Evolutionary conservation across 805 yeast genomes (phyloP), one percentile per base, ranked within the genome.

Genomic region (Candida sithepensis): DNA sequence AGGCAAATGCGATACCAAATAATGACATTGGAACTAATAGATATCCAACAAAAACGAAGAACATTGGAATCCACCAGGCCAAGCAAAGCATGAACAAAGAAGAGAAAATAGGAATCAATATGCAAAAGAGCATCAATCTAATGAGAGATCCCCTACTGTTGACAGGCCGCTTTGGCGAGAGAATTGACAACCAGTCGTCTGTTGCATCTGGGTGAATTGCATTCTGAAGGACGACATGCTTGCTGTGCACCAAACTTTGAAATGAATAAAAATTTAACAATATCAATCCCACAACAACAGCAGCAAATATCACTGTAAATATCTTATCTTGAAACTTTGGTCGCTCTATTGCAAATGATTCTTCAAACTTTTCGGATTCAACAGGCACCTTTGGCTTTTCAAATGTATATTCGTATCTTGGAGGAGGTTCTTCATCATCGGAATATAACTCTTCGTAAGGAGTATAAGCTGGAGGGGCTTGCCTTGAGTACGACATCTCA

Each of bases 241-340:
- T 51, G 45, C 41, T 51, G 39, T 43, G 20, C 5, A 48, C 12
- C 23, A 49, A 33, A 42, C 52, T 56, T 13, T 39, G n/a, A 14
- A 52, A 48, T 2, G 60, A 51, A 10, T 33, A 19, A 16, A 44
- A 41, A 2, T 54, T 37, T 1, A 60, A n/a, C 8, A 39, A 46
- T 0, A 23, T 42, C 10, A 64, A 56, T 4, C 51, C 42, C 2
- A 49, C 37, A 14, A 64, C 3, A 0, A 61, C 56, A 6, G 51
- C 66, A 1, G 67, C 24, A 19, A 67, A 68, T 7, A 88, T 73
- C 8, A 85, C 52, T 0, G 87, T 75, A 60, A 85, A 85, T 0
- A 84, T 79, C 76, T 83, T 77, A 64, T 89, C 96, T 58, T 89
- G 82, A 67, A 73, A 79, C 49, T 69, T 77, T 1, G 90, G 89